Conservation (phyloP, 495 filamentous ascomycete species). For the Niebla homalea region DNA sequence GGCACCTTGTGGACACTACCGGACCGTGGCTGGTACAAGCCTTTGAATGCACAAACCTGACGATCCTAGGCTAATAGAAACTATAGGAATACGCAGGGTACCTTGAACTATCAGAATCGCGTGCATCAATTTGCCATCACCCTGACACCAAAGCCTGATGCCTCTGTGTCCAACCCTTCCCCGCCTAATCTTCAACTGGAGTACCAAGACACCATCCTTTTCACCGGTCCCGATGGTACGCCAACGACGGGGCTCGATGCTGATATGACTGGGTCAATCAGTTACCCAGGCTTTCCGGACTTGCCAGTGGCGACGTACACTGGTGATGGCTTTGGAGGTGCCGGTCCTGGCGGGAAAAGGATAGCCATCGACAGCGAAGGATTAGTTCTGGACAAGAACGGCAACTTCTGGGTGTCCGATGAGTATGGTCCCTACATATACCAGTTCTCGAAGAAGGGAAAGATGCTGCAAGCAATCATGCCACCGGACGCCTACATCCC, state of each 20-base stretch:
- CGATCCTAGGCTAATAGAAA: neutral
- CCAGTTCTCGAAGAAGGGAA: slow-evolving; percentile 46
- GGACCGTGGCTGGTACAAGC: slow-evolving; percentile 53
- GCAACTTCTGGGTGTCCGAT: slow-evolving; percentile 61
- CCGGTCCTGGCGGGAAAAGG: slow-evolving; percentile 45
- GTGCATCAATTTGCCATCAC: slow-evolving; percentile 58
- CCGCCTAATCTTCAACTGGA: slow-evolving; percentile 49
- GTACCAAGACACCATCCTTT: slow-evolving; percentile 55
- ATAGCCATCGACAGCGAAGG: slow-evolving; percentile 60
- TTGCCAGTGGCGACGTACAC: slow-evolving; percentile 54
- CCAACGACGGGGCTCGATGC: slow-evolving; percentile 61
- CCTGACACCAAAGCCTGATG: slow-evolving; percentile 36
- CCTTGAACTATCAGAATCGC: slow-evolving; percentile 57
- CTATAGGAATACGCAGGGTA: slow-evolving; percentile 55
- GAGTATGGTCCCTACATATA: slow-evolving; percentile 73
- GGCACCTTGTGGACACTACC: slow-evolving; percentile 54
- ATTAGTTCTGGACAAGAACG: slow-evolving; percentile 43
- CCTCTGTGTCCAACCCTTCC: slow-evolving; percentile 43
- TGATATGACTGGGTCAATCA: slow-evolving; percentile 38
- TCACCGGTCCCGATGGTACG: slow-evolving; percentile 53
- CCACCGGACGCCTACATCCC: slow-evolving; percentile 58
- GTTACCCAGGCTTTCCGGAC: slow-evolving; percentile 47
- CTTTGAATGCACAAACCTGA: neutral
- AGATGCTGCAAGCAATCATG: slow-evolving; percentile 51
- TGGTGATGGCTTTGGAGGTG: slow-evolving; percentile 61